Percentiles rank a stretch among this genome's conserved stretches.
Evolutionary conservation across 2,329 filamentous ascomycete species (phyloP).

Genomic region (Fusarium burgessii): DNA sequence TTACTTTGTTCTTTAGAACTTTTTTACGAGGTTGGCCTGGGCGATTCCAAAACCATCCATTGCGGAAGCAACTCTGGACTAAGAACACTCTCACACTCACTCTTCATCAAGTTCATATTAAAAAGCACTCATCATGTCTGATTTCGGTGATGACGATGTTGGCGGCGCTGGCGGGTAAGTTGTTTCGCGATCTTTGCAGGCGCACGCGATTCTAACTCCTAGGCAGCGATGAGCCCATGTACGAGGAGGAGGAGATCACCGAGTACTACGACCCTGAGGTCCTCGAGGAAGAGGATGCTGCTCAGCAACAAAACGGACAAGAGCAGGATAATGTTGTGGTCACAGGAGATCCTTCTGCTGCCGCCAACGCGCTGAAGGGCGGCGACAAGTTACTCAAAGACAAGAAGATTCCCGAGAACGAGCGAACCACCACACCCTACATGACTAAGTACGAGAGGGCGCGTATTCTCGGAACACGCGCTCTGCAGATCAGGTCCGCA

Average conservation of each 20-base stretch:
- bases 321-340: conserved; percentile 71
- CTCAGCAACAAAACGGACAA: conserved; percentile 63
- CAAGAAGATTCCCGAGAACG: conserved; percentile 91
- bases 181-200: not conserved
- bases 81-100: not conserved
- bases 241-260: conserved; percentile 75
- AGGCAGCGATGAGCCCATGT: conserved; percentile 75
- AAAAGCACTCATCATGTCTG: conserved; percentile 69
- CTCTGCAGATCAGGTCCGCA: conserved; percentile 90
- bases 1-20: conserved; percentile 44
- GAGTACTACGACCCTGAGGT: conserved; percentile 69
- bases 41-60: conserved; percentile 39
- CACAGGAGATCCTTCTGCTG: conserved; percentile 71
- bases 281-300: conserved; percentile 64
- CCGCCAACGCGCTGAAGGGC: conserved; percentile 65
- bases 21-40: conserved; percentile 48
- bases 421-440: conserved; percentile 94
- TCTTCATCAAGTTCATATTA: not conserved
- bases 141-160: conserved; percentile 76
- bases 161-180: conserved; percentile 69
- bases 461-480: conserved; percentile 90
- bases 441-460: conserved; percentile 99
- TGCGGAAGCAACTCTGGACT: conserved; percentile 16
- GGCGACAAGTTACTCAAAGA: conserved; percentile 72
- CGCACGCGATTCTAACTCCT: conserved; percentile 44